Evolutionary conservation across 2,329 filamentous ascomycete species (phyloP).

Genomic region (Paecilomyces variotii): DNA sequence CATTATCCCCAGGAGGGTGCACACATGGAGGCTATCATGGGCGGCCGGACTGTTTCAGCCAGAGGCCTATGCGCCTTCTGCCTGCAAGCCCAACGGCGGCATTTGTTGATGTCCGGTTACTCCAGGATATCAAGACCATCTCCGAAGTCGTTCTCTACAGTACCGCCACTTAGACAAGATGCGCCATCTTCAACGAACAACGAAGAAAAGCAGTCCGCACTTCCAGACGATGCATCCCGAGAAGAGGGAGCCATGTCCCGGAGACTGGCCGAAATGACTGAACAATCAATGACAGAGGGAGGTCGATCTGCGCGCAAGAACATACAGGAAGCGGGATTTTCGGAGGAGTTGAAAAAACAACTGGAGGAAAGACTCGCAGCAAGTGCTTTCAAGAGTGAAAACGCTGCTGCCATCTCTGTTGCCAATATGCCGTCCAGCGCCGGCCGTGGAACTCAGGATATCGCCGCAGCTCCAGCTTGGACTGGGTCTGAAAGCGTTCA

Average conservation of each 20-base stretch:
- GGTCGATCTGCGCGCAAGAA: constrained; percentile 48
- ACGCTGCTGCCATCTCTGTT: constrained; percentile 48
- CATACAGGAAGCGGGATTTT: constrained; percentile 55
- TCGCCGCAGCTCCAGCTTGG: constrained; percentile 66
- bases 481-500: constrained; percentile 64
- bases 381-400: constrained; percentile 46
- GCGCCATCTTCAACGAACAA: constrained; percentile 8
- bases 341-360: constrained; percentile 50
- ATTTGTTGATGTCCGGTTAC: neutral
- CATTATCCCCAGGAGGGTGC: neutral
- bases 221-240: constrained; percentile 16
- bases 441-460: constrained; percentile 59
- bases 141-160: constrained; percentile 8
- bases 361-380: constrained; percentile 52
- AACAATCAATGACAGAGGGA: constrained; percentile 49
- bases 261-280: constrained; percentile 52
- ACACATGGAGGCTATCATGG: neutral
- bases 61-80: constrained; percentile 1
- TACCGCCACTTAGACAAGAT: constrained; percentile 16
- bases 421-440: constrained; percentile 52
- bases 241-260: constrained; percentile 51
- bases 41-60: neutral
- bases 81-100: constrained; percentile 1
- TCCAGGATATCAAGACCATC: neutral
- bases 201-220: constrained; percentile 4